These are phyloP conservation scores for Ophiostoma australiae DNA, from an alignment of 2,329 filamentous ascomycete genomes.

Conservation along the genomic window DNA sequence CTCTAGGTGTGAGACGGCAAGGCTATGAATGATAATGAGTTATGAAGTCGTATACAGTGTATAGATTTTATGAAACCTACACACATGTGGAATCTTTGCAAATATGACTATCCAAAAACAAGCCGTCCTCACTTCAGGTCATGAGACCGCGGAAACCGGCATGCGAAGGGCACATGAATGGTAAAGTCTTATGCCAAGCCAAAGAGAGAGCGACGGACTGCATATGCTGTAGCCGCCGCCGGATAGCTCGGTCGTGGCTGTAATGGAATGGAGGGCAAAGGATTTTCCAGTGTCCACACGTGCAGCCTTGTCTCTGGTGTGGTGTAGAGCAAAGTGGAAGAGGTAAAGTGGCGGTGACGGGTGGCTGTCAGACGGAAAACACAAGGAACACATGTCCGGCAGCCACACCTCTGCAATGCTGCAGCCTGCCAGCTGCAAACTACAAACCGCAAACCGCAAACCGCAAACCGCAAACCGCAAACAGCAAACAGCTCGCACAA, in stretches of 20 bases:
- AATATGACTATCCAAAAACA: no score
- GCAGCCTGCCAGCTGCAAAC: background rate
- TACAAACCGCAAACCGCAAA: no score
- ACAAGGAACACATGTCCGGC: background rate
- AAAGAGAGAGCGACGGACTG: background rate
- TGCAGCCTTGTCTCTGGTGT: background rate
- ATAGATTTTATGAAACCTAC: background rate
- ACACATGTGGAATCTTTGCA: no score
- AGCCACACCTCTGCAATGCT: background rate
- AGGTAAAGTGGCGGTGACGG: background rate
- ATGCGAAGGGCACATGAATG: background rate
- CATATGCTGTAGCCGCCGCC: background rate
- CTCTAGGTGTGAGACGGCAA: slow-evolving; percentile 32
- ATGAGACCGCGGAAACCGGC: background rate
- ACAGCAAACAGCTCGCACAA: background rate
- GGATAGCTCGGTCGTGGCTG: background rate
- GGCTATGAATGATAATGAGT: background rate
- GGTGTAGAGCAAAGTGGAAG: no score
- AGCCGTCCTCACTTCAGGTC: background rate
- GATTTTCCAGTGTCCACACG: background rate
- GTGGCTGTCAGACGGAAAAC: background rate
- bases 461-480: no score
- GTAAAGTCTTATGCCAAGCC: background rate
- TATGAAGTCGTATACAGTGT: no score
- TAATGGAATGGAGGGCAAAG: no score